Base-by-base conservation (phyloP, 2,329 filamentous ascomycete species). In the Curvularia eragrostidis region DNA sequence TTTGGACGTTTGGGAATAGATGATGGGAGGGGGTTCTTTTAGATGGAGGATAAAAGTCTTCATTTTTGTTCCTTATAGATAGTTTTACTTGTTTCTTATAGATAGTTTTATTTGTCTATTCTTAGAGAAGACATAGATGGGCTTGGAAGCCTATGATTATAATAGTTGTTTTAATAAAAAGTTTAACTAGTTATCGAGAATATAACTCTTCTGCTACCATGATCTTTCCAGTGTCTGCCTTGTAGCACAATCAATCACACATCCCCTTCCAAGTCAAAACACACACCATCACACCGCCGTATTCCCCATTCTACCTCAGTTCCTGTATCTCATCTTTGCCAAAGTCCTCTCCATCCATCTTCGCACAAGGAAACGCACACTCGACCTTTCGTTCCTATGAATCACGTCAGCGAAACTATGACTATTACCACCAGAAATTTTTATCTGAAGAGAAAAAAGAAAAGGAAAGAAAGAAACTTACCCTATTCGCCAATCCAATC, bases 1-100 rank as follows among this genome's bases (percentile, higher is more conserved):
- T 51, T 42, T 70, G 68, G 68, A 59, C 54, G 7, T 65, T 67
- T 59, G 68, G 65, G 12, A 64, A 69, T 48, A 58, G 65, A 1
- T 67, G 49, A 56, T 18, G 7, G 42, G 39, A n/a, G n/a, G n/a
- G n/a, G n/a, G n/a, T n/a, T n/a, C n/a, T n/a, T n/a, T n/a, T n/a
- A n/a, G 24, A 26, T 3, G 24, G 24, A 7, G 24, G 24, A 26
- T 26, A n/a, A 26, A 7, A 26, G 4, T 26, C 24, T 26, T 26
- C 7, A 26, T 26, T 26, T 26, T 26, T 26, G 4, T 7, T 26
- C n/a, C n/a, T n/a, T n/a, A n/a, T n/a, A n/a, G n/a, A n/a, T n/a
- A n/a, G n/a, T n/a, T n/a, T n/a, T n/a, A n/a, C n/a, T n/a, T n/a
- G n/a, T n/a, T n/a, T n/a, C n/a, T n/a, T n/a, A n/a, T n/a, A n/a